Base-by-base conservation (phyloP, 2,329 filamentous ascomycete species). In the Hansfordia pulvinata region DNA sequence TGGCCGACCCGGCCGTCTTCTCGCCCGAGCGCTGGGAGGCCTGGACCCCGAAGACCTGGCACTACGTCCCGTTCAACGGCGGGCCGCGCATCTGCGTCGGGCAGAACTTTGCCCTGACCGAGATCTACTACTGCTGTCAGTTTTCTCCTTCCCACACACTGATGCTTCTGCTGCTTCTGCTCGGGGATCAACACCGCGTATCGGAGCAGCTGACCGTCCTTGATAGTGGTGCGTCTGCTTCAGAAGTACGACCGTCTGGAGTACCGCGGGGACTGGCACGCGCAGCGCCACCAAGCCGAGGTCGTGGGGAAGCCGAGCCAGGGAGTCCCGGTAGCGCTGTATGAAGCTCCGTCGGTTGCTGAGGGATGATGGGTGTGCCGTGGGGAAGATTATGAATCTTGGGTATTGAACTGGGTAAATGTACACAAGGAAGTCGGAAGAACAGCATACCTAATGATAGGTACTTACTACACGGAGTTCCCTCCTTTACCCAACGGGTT, bases 201-300 rank as follows among this genome's bases (percentile, higher is more conserved):
- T n/a, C 13, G 10, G 16, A 10, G 11, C 16, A 5, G 12, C 9
- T 19, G 1, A 6, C 6, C n/a, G 11, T 3, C 7, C 21, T 12
- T 20, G 12, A 23, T 15, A 60, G 57, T 62, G 42, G 54, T 60
- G 2, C 46, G 52, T n/a, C 46, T 79, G 14, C 49, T 75, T 31
- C 74, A 78, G 46, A 63, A 64, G 28, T 79, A 73, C 37, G 61
- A 68, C 17, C 42, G 49, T 9, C 44, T 74, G 5, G 64, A 69
- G 36, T 62, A 61, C 26, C 46, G 53, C 4, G 57, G 56, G 3
- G 53, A 60, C 25, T 60, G 56, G 58, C 16, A 48, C 10, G 52
- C 50, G n/a, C 58, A 62, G 35, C 47, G 45, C 17, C 49, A 59
- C 37, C 55, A 54, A 37, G 50, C 56, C 3, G 57, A 61, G 32